These are phyloP conservation scores for Schoenoplectus tabernaemontani DNA, from an alignment of 202 grass and related monocot genomes.

Conservation along the genomic window DNA sequence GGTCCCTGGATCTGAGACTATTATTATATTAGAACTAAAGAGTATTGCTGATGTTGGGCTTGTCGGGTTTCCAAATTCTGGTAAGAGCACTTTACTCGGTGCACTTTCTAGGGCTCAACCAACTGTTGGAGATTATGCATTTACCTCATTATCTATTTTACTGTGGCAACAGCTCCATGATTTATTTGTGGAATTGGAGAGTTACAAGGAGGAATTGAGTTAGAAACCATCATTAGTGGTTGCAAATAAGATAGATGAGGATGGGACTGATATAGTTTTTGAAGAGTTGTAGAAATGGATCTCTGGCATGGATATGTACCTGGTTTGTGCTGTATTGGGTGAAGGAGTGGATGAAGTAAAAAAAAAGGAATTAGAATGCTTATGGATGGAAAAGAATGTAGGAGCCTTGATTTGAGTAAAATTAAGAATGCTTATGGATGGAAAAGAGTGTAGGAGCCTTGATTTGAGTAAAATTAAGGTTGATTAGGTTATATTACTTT, in stretches of 20 bases:
- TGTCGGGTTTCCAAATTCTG: constrained; percentile 79
- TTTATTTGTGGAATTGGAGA: constrained; percentile 60
- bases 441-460: constrained; percentile 33
- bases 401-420: constrained; percentile 43
- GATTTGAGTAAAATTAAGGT: constrained; percentile 43
- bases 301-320: constrained; percentile 55
- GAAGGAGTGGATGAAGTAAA: constrained; percentile 68
- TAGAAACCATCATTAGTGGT: constrained; percentile 63
- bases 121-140: constrained; percentile 71
- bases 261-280: constrained; percentile 44
- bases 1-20: constrained; percentile 55
- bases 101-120: constrained; percentile 69
- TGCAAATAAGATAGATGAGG: constrained; percentile 89
- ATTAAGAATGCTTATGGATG: constrained; percentile 63
- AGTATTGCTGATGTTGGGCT: constrained; percentile 94
- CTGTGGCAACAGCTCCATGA: constrained; percentile 78
- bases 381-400: constrained; percentile 46
- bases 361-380: constrained; percentile 64
- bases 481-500: constrained; percentile 23
- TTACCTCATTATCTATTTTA: constrained; percentile 73
- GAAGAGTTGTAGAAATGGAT: constrained; percentile 64
- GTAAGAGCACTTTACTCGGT: constrained; percentile 84
- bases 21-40: constrained; percentile 83
- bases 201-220: constrained; percentile 78
- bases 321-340: constrained; percentile 68